These are phyloP conservation scores for Zygoascus flipseniorum DNA, from an alignment of 805 yeast species.

Conservation along the genomic window DNA sequence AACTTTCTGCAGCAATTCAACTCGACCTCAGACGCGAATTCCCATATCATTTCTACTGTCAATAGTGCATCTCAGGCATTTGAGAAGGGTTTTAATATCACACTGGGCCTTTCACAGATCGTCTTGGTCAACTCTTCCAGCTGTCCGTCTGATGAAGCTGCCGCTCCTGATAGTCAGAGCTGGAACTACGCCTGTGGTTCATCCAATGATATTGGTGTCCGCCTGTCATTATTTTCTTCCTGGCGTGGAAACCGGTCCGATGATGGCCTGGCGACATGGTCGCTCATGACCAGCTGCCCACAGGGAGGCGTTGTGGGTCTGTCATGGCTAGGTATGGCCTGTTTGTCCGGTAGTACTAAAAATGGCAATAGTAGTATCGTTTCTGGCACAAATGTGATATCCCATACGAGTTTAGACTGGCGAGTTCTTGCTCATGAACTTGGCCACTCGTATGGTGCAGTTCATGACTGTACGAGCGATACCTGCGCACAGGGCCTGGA, in stretches of 20 bases:
- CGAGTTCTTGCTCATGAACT: constrained; percentile 32
- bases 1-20: constrained; percentile 24
- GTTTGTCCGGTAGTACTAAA: constrained; percentile 17
- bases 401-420: constrained; percentile 28
- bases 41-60: constrained; percentile 25
- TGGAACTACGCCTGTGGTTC: constrained; percentile 26
- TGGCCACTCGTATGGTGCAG: constrained; percentile 35
- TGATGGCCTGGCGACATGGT: constrained; percentile 31
- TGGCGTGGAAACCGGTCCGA: constrained; percentile 26
- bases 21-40: constrained; percentile 20
- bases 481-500: constrained; percentile 27
- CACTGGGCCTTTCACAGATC: constrained; percentile 26
- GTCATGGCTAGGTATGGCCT: constrained; percentile 30
- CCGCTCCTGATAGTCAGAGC: constrained; percentile 4
- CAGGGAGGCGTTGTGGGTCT: constrained; percentile 30
- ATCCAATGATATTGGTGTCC: constrained; percentile 16
- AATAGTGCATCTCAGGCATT: constrained; percentile 28
- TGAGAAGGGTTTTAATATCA: constrained; percentile 29
- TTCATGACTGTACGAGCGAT: constrained; percentile 31
- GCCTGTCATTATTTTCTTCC: constrained; percentile 23
- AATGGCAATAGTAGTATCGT: constrained; percentile 13
- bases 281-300: constrained; percentile 27
- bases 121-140: constrained; percentile 21
- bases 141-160: constrained; percentile 17
- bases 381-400: constrained; percentile 29